phyloP scores from a whole-genome alignment of 441 rosid genomes.

The Gossypium davidsonii region DNA sequence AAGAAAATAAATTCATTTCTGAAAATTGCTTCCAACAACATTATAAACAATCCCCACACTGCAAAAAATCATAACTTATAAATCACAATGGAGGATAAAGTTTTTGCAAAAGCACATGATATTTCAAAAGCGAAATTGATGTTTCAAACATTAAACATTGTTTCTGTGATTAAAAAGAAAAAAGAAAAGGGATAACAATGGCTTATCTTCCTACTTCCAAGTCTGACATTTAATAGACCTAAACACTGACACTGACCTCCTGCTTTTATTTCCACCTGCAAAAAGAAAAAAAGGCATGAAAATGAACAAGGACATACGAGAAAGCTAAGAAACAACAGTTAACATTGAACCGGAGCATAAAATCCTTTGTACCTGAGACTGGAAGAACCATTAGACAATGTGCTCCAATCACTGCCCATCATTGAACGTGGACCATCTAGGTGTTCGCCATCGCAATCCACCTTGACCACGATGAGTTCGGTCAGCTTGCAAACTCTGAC shows the following conservation, averaged over 20 bases:
- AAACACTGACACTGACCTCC: background rate
- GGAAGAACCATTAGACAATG: background rate
- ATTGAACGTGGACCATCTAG: background rate
- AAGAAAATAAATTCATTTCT: no score
- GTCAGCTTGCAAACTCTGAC: background rate
- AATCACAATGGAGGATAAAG: background rate
- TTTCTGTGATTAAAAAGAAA: background rate
- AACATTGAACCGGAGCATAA: background rate
- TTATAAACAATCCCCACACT: background rate
- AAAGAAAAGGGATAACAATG: background rate
- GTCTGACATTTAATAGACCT: background rate
- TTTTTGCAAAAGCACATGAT: background rate
- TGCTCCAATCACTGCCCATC: conserved; percentile 7
- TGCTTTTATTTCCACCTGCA: conserved; percentile 2
- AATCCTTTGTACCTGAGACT: background rate
- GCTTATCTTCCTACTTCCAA: background rate
- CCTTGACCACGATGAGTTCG: background rate
- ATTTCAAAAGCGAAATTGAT: background rate
- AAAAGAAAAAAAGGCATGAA: background rate
- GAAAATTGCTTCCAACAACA: background rate
- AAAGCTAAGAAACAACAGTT: background rate
- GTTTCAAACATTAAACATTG: conserved; percentile 1
- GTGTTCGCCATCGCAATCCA: conserved; percentile 21
- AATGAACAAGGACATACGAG: background rate
- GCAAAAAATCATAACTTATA: background rate